These are phyloP conservation scores for Keqinozyma sinolaborantium DNA, from an alignment of 1,139 yeast species.

Conservation along the genomic window DNA sequence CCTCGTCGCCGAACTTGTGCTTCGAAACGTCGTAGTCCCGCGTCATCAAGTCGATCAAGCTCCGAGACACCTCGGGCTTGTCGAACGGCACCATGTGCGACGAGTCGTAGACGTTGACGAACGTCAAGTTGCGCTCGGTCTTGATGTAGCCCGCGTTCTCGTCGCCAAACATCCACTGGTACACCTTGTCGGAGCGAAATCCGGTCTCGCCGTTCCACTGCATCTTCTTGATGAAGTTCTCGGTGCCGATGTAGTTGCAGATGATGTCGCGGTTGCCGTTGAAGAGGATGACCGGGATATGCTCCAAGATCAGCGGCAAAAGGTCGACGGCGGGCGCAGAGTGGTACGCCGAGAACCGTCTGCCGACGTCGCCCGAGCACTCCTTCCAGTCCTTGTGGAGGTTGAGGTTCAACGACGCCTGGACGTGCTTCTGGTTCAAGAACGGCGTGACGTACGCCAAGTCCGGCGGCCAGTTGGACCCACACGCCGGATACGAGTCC, in stretches of 20 bases:
- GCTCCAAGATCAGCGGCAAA: conserved; percentile 59
- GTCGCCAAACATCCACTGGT: conserved; percentile 54
- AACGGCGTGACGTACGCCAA: conserved; percentile 58
- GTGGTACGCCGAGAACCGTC: conserved; percentile 45
- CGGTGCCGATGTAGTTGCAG: conserved; percentile 81
- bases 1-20: conserved; percentile 6
- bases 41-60: conserved; percentile 55
- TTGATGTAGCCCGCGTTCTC: conserved; percentile 49
- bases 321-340: conserved; percentile 62
- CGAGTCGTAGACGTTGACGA: conserved; percentile 68
- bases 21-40: conserved; percentile 25
- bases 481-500: conserved; percentile 84
- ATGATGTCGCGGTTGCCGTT: conserved; percentile 88
- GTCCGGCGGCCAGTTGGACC: conserved; percentile 91
- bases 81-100: conserved; percentile 97
- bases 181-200: conserved; percentile 34
- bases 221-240: conserved; percentile 57
- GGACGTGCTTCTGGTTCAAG: conserved; percentile 53
- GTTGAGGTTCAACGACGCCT: conserved; percentile 54
- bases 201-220: conserved; percentile 70
- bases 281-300: conserved; percentile 67
- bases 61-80: conserved; percentile 64
- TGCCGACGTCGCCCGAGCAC: conserved; percentile 62
- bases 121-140: conserved; percentile 69
- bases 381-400: conserved; percentile 62